phyloP scores from a whole-genome alignment of 345 rosid species.

The Eucalyptus erythrocorys region DNA sequence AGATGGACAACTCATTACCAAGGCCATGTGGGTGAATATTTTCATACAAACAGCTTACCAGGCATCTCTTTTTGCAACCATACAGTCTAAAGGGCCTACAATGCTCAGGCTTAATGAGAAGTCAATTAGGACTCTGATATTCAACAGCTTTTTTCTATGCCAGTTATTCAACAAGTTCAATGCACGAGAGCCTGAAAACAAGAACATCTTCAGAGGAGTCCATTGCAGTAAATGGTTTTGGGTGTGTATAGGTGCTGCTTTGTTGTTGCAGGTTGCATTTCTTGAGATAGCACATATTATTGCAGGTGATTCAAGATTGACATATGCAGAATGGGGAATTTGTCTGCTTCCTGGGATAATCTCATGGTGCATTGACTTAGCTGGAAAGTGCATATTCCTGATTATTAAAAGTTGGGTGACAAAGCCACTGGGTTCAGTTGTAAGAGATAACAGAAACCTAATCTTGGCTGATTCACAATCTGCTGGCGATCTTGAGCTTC shows the following conservation, averaged over 20 bases:
- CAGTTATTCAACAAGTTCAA: slow-evolving; percentile 16
- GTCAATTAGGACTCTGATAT: slow-evolving; percentile 3
- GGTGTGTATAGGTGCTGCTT: neutral
- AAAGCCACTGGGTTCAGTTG: neutral
- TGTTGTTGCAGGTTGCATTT: neutral
- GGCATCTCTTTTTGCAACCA: neutral
- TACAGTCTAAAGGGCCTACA: slow-evolving; percentile 7
- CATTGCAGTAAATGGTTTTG: neutral
- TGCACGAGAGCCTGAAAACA: slow-evolving; percentile 11
- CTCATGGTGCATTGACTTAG: neutral
- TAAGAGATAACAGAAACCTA: neutral
- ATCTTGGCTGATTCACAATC: neutral
- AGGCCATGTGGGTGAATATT: slow-evolving; percentile 16
- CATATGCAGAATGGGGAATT: neutral
- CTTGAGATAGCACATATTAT: neutral
- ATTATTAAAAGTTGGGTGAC: neutral
- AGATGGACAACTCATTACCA: slow-evolving; percentile 9
- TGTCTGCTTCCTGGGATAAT: neutral
- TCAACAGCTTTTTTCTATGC: slow-evolving; percentile 9
- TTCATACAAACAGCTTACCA: slow-evolving; percentile 10
- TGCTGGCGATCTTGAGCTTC: neutral
- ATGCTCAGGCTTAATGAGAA: neutral
- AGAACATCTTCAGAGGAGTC: slow-evolving; percentile 8
- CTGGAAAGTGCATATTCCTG: neutral
- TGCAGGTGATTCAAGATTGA: neutral